Evolutionary conservation across 331 rosid species (phyloP), one percentile per base, ranked within the genome.

Genomic region (Quercus lobata): DNA sequence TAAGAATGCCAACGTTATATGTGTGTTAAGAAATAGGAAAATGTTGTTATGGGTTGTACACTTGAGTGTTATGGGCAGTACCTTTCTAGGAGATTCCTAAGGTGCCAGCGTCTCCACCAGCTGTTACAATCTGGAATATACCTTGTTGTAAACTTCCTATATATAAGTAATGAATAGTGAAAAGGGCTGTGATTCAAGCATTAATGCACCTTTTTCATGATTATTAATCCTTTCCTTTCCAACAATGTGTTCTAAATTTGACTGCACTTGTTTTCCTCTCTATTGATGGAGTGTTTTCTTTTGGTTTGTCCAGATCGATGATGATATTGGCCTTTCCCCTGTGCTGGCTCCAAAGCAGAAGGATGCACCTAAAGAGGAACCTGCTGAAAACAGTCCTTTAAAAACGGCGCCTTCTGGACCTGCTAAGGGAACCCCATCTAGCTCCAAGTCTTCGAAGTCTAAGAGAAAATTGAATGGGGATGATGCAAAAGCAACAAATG

Each of bases 321-420:
- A 95, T 78, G 99, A 95, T 4, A 82, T 65, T 53, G 76, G 85
- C 55, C 65, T 82, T 77, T 82, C 97, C 63, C 83, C 90, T 46
- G 89, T 74, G 49, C 57, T 73, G 79, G 79, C 93, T 87, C 58
- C 91, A 52, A 92, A 93, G 88, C 91, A 89, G 86, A 95, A 91
- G 92, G 99, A 95, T 82, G 80, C 86, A 65, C 85, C 81, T 72
- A 95, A 95, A 87, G 97, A 93, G 85, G 99, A 95, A 81, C 93
- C 96, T 56, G 85, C 86, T 72, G 96, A 93, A 62, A 93, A 24
- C 84, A 94, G 91, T 86, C 96, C 97, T 77, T 75, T 79, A 70
- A 95, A 95, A 83, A 87, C 97, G 15, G 41, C 76, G 1, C 80
- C 90, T 69, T 62, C 94, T 78, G 91, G 86, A 49, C 62, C 97